These are phyloP conservation scores for Nakazawaea wyomingensis DNA, from an alignment of 805 yeast genomes.

Conservation along the genomic window DNA sequence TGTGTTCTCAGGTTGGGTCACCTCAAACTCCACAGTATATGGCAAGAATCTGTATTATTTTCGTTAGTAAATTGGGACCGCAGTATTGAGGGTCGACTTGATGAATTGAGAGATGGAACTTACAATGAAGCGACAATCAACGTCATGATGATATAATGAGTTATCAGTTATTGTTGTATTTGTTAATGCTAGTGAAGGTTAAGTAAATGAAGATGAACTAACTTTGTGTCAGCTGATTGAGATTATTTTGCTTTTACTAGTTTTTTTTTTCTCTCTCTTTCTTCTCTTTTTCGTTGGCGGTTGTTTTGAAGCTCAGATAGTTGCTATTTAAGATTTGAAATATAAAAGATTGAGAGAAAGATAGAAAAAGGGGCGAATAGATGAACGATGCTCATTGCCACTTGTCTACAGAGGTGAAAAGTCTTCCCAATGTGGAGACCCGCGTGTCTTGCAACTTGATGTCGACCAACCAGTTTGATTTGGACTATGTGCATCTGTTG, in stretches of 20 bases:
- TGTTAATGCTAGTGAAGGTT: too few relatives aligned
- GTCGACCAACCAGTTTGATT: slow-evolving; percentile 43
- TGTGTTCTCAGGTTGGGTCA: slow-evolving; percentile 18
- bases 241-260: too few relatives aligned
- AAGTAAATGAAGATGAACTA: too few relatives aligned
- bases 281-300: too few relatives aligned
- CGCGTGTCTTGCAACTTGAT: slow-evolving; percentile 27
- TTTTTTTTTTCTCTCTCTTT: too few relatives aligned
- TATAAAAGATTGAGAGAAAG: neutral
- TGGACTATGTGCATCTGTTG: slow-evolving; percentile 21
- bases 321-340: neutral
- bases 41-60: slow-evolving; percentile 52
- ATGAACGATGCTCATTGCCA: slow-evolving; percentile 38
- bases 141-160: slow-evolving; percentile 39
- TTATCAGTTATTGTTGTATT: neutral
- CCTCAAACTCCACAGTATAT: slow-evolving; percentile 65
- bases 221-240: too few relatives aligned
- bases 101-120: slow-evolving; percentile 22
- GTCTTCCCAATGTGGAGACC: slow-evolving; percentile 13
- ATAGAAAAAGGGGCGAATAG: neutral
- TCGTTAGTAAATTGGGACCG: neutral
- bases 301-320: too few relatives aligned
- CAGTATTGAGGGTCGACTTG: neutral
- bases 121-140: slow-evolving; percentile 66
- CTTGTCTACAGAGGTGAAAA: slow-evolving; percentile 18